phyloP scores from a whole-genome alignment of 805 yeast genomes.

The Nakazawaea ambrosiae region DNA sequence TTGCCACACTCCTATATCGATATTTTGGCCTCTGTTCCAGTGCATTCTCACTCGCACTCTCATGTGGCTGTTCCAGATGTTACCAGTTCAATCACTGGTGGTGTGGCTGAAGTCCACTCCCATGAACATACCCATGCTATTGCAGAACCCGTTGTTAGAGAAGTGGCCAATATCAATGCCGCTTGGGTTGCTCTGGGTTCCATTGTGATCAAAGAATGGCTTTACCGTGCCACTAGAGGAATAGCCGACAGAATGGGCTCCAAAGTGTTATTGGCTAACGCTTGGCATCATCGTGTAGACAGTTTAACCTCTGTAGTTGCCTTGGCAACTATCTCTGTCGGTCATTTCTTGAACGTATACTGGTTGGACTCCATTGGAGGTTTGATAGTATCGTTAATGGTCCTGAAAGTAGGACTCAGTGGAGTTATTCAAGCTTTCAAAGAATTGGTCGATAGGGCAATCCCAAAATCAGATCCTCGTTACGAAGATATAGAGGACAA shows the following conservation, averaged over 20 bases:
- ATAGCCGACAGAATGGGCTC: constrained; percentile 76
- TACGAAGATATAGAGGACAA: constrained; percentile 33
- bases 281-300: constrained; percentile 98
- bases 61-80: constrained; percentile 16
- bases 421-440: constrained; percentile 64
- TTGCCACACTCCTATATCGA: constrained; percentile 60
- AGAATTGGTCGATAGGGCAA: constrained; percentile 74
- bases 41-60: constrained; percentile 38
- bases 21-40: constrained; percentile 35
- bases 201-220: constrained; percentile 80
- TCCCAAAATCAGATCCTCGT: constrained; percentile 42
- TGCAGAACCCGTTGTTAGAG: constrained; percentile 17
- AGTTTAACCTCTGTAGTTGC: constrained; percentile 90
- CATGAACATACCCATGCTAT: constrained; percentile 27
- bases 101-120: constrained; percentile 18
- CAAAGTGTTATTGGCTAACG: constrained; percentile 89
- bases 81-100: constrained; percentile 10
- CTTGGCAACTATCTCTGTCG: constrained; percentile 77
- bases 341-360: constrained; percentile 66
- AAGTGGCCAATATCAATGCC: constrained; percentile 72
- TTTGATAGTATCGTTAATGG: constrained; percentile 69
- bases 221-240: constrained; percentile 74
- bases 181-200: constrained; percentile 95
- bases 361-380: constrained; percentile 96
- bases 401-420: constrained; percentile 76